Evolutionary conservation across 148 eudicot species (phyloP).

Genomic region (Euryodendron excelsum): DNA sequence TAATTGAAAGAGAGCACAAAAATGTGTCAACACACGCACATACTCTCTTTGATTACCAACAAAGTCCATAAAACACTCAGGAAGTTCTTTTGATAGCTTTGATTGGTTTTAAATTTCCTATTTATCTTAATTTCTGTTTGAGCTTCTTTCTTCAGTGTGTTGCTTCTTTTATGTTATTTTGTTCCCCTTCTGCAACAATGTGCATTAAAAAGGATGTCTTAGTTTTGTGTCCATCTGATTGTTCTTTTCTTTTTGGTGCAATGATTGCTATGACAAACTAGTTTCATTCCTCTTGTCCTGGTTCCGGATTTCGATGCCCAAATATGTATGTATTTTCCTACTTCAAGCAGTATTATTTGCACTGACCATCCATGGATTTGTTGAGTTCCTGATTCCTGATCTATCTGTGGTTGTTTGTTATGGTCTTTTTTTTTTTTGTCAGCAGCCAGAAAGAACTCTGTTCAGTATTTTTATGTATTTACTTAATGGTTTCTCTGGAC

Average conservation of each 20-base stretch:
- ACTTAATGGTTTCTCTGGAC: not conserved
- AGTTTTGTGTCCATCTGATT: not conserved
- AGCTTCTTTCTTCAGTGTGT: too few species aligned
- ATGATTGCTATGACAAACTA: conserved; percentile 74
- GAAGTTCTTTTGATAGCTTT: too few species aligned
- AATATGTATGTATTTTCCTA: conserved; percentile 45
- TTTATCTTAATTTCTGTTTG: too few species aligned
- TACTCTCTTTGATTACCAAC: too few species aligned
- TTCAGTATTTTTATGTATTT: not conserved
- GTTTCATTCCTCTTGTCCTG: conserved; percentile 88
- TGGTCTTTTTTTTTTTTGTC: not conserved
- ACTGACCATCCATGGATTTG: not conserved
- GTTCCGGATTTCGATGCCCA: conserved; percentile 78
- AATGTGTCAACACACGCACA: too few species aligned
- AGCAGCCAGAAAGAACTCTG: not conserved
- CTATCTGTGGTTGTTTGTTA: not conserved
- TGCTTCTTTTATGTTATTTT: too few species aligned
- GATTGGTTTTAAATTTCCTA: too few species aligned
- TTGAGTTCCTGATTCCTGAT: not conserved
- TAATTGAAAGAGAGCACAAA: too few species aligned
- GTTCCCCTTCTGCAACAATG: too few species aligned
- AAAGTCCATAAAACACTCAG: too few species aligned
- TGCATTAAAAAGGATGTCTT: too few species aligned
- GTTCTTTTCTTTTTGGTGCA: conserved; percentile 35
- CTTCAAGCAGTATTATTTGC: conserved; percentile 8